phyloP scores from a whole-genome alignment of 805 yeast genomes.

The Yamadazyma insecticola region DNA sequence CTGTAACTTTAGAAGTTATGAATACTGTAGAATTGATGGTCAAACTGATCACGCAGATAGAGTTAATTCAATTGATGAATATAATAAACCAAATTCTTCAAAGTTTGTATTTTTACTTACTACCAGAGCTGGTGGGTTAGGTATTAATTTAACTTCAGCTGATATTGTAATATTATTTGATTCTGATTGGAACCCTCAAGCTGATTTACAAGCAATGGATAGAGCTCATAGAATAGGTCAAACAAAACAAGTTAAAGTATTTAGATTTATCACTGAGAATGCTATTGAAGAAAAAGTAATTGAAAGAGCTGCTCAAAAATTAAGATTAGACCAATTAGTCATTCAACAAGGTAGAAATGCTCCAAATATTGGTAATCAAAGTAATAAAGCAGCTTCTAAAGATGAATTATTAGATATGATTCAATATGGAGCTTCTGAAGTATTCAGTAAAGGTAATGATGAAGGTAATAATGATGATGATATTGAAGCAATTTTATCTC shows the following conservation, averaged over 20 bases:
- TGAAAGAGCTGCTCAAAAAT: conserved; percentile 77
- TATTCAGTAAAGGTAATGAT: conserved; percentile 35
- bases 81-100: conserved; percentile 66
- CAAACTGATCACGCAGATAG: conserved; percentile 77
- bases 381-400: conserved; percentile 45
- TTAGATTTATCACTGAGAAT: conserved; percentile 72
- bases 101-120: conserved; percentile 74
- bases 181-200: conserved; percentile 89
- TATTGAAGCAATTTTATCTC: conserved; percentile 54
- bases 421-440: conserved; percentile 74
- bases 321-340: conserved; percentile 75
- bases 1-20: conserved; percentile 61
- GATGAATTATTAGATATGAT: conserved; percentile 78
- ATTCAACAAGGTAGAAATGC: conserved; percentile 67
- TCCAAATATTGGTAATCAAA: conserved; percentile 29
- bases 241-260: conserved; percentile 77
- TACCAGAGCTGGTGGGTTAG: conserved; percentile 88
- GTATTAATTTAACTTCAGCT: conserved; percentile 78
- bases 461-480: conserved; percentile 47
- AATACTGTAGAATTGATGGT: conserved; percentile 80
- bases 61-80: conserved; percentile 71
- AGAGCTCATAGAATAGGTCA: conserved; percentile 88
- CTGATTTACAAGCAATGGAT: conserved; percentile 86
- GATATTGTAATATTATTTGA: conserved; percentile 72
- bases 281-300: conserved; percentile 80